Evolutionary conservation across 2,329 filamentous ascomycete genomes (phyloP).

Genomic region (Sclerotinia subarctica): DNA sequence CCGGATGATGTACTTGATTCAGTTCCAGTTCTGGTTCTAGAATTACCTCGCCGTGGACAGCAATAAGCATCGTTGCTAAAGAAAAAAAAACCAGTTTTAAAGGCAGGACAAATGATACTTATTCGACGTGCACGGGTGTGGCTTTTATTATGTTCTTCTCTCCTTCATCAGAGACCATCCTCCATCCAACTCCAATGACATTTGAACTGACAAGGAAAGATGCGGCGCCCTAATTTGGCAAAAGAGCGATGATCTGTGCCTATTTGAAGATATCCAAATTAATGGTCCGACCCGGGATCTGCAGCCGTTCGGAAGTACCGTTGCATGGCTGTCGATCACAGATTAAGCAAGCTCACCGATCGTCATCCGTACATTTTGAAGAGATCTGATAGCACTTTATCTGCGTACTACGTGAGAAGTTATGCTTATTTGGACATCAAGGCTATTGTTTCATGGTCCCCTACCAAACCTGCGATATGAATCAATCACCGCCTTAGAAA

Average conservation of each 20-base stretch:
- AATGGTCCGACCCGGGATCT: constrained; percentile 2
- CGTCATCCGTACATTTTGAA: neutral
- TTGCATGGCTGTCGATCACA: constrained; percentile 9
- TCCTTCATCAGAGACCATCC: neutral
- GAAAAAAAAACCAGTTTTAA: neutral
- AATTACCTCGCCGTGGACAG: neutral
- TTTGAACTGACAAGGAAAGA: neutral
- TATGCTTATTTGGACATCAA: neutral
- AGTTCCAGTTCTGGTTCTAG: neutral
- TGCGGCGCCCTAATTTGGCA: neutral
- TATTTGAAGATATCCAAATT: neutral
- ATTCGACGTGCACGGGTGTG: neutral
- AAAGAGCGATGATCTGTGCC: neutral
- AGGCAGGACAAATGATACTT: neutral
- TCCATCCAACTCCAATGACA: neutral
- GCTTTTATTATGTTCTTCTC: neutral
- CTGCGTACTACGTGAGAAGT: neutral
- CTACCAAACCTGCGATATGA: neutral
- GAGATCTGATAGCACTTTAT: neutral
- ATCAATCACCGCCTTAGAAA: neutral
- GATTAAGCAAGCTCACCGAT: constrained; percentile 1
- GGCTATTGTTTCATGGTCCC: neutral
- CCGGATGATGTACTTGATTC: neutral
- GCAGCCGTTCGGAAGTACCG: constrained; percentile 1
- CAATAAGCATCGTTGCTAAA: neutral